Conservation (phyloP, 2,329 filamentous ascomycete genomes). For the Paecilomyces variotii region DNA sequence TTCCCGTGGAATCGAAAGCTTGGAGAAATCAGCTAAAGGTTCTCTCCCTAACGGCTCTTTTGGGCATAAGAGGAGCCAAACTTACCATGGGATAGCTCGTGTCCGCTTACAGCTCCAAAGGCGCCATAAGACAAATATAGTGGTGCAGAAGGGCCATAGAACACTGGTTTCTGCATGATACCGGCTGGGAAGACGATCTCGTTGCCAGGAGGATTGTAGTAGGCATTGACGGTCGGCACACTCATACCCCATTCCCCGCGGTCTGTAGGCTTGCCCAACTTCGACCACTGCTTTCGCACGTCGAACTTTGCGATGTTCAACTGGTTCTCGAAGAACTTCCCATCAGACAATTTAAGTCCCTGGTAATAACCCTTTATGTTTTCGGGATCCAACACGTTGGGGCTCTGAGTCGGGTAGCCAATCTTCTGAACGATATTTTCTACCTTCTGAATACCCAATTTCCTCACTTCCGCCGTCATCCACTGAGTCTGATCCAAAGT, state of each 20-base stretch:
- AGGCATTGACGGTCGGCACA: slow-evolving; percentile 57
- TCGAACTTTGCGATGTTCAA: slow-evolving; percentile 45
- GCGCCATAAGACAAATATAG: slow-evolving; percentile 61
- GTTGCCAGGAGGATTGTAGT: slow-evolving; percentile 58
- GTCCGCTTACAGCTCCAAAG: slow-evolving; percentile 59
- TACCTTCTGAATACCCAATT: slow-evolving; percentile 56
- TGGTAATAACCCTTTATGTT: slow-evolving; percentile 52
- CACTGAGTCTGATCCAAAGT: slow-evolving; percentile 53
- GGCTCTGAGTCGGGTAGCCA: slow-evolving; percentile 56
- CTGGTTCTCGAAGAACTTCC: slow-evolving; percentile 51
- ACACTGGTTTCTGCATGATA: slow-evolving; percentile 62
- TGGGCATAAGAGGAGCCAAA: background rate
- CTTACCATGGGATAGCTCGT: slow-evolving; percentile 57
- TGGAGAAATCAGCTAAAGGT: background rate
- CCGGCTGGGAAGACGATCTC: slow-evolving; percentile 63
- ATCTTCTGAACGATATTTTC: slow-evolving; percentile 62
- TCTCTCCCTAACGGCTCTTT: background rate
- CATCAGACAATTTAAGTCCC: slow-evolving; percentile 42
- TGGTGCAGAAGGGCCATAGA: slow-evolving; percentile 52
- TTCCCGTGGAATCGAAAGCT: slow-evolving; percentile 60
- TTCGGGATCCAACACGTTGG: slow-evolving; percentile 52
- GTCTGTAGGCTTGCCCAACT: slow-evolving; percentile 53
- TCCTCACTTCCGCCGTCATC: slow-evolving; percentile 56
- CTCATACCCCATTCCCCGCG: slow-evolving; percentile 55
- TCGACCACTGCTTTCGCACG: slow-evolving; percentile 46